Evolutionary conservation across 1,284 basidiomycete species (phyloP), one percentile per base, ranked within the genome.

Genomic region (Cutaneotrichosporon sp.): DNA sequence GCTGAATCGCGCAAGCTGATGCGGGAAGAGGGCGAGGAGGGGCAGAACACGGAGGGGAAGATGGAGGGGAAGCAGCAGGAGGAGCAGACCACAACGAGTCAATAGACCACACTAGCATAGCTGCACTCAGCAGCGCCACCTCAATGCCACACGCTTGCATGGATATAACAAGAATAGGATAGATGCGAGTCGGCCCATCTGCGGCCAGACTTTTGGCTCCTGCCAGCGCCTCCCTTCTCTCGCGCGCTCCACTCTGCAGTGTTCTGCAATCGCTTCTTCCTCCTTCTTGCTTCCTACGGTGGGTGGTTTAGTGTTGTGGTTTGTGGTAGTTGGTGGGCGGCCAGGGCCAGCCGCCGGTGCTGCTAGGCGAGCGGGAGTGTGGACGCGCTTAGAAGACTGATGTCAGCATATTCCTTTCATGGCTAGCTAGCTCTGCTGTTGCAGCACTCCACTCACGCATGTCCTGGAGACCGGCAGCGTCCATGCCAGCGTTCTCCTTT

Each of bases 401-500:
- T 51, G 45, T 25, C 45, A 46, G 24, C 25, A n/a, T n/a, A n/a
- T n/a, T n/a, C n/a, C n/a, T n/a, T n/a, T n/a, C n/a, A n/a, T n/a
- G n/a, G n/a, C n/a, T n/a, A n/a, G n/a, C 22, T 24, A 20, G 16
- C 46, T 24, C 46, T 50, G n/a, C n/a, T n/a, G n/a, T n/a, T n/a
- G n/a, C n/a, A n/a, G n/a, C n/a, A n/a, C 45, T 14, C 25, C n/a
- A 57, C 56, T 58, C 36, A 58, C 56, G 27, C 56, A 66, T 70
- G 65, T 82, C 81, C 57, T 80, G 79, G 65, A 83, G 70, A 36
- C 77, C 79, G 53, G 78, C 77, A 61, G 79, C 77, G 56, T 82
- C 81, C 20, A 80, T 69, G 51, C 81, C 81, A 42, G 78, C 74
- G 55, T 80, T 80, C 75, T 84, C 83, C 69, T 82, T 81, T 66